Evolutionary conservation across 805 yeast species (phyloP).

Genomic region (Debaryomyces maramus): DNA sequence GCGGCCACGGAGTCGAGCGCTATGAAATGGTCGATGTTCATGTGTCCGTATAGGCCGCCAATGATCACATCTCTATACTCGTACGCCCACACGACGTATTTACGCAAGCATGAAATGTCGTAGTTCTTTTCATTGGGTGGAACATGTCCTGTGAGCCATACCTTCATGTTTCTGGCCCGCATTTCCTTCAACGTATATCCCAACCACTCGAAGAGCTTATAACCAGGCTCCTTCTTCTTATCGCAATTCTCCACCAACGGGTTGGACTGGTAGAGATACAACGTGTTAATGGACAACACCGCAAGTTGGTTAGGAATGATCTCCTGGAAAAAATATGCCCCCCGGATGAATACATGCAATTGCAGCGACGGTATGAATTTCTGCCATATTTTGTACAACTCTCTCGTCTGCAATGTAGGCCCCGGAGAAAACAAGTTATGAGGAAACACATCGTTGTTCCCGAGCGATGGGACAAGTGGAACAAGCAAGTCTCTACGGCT

Average conservation of each 20-base stretch:
- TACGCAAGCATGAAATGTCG: conserved; percentile 70
- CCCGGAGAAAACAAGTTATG: conserved; percentile 85
- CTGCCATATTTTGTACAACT: conserved; percentile 71
- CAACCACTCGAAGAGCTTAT: conserved; percentile 72
- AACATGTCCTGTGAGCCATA: conserved; percentile 86
- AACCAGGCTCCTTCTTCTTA: conserved; percentile 73
- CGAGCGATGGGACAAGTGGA: conserved; percentile 66
- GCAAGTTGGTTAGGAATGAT: conserved; percentile 81
- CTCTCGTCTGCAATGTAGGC: conserved; percentile 84
- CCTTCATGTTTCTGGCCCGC: conserved; percentile 73
- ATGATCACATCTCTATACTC: conserved; percentile 82
- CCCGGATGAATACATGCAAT: conserved; percentile 69
- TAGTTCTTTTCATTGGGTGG: conserved; percentile 82
- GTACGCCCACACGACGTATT: conserved; percentile 76
- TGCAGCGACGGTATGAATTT: conserved; percentile 75
- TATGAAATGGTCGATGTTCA: conserved; percentile 85
- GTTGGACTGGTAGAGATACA: conserved; percentile 71
- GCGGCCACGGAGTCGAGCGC: conserved; percentile 74
- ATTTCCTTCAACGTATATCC: conserved; percentile 73
- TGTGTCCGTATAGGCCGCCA: conserved; percentile 85
- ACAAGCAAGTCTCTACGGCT: conserved; percentile 37
- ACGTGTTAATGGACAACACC: conserved; percentile 73
- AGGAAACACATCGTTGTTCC: conserved; percentile 88
- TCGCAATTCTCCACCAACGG: conserved; percentile 85
- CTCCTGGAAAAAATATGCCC: conserved; percentile 73